Evolutionary conservation across 2,329 filamentous ascomycete genomes (phyloP).

Genomic region (Phialocephala sp.): DNA sequence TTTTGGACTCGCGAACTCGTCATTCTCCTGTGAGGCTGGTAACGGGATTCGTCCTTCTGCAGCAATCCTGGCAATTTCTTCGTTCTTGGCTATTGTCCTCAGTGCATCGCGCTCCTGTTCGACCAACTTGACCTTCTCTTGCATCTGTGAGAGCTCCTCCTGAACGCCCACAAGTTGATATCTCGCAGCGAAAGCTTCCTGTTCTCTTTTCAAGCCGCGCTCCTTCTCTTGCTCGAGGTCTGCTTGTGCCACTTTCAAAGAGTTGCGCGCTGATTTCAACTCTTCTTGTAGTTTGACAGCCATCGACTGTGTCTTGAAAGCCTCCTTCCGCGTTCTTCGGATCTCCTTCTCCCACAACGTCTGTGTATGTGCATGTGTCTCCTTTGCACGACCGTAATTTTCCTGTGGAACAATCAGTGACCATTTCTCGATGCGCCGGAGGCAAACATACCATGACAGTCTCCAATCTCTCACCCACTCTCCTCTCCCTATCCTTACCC

Average conservation of each 20-base stretch:
- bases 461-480: slow-evolving; percentile 70
- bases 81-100: slow-evolving; percentile 73
- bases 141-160: slow-evolving; percentile 69
- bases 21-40: slow-evolving; percentile 60
- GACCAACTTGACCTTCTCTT: slow-evolving; percentile 66
- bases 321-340: slow-evolving; percentile 71
- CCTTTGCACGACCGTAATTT: slow-evolving; percentile 72
- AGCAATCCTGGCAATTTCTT: slow-evolving; percentile 74
- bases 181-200: slow-evolving; percentile 71
- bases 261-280: slow-evolving; percentile 63
- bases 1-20: slow-evolving; percentile 67
- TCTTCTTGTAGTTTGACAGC: slow-evolving; percentile 77
- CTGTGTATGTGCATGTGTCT: slow-evolving; percentile 70
- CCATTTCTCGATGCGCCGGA: slow-evolving; percentile 31
- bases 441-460: slow-evolving; percentile 66
- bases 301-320: slow-evolving; percentile 74
- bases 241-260: slow-evolving; percentile 60
- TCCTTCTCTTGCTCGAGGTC: slow-evolving; percentile 68
- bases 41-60: slow-evolving; percentile 73
- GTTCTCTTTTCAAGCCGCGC: slow-evolving; percentile 64
- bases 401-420: slow-evolving; percentile 54
- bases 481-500: slow-evolving; percentile 67
- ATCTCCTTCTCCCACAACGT: slow-evolving; percentile 77
- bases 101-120: slow-evolving; percentile 78
- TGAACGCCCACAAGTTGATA: slow-evolving; percentile 69